Evolutionary conservation across 306 rosid species (phyloP), one percentile per base, ranked within the genome.

Genomic region (Vigna mungo): DNA sequence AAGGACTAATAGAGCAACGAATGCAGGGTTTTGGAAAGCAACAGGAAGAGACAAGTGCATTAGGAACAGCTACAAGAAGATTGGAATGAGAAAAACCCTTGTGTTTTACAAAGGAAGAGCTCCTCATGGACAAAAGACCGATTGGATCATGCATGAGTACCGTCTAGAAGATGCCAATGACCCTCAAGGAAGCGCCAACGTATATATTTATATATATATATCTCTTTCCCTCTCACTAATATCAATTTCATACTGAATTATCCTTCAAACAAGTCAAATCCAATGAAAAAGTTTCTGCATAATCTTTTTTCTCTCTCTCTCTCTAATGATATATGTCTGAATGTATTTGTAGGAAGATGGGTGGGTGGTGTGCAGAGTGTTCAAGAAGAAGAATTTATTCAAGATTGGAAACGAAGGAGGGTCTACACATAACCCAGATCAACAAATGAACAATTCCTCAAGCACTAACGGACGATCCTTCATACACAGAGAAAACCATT

Each of bases 121-220:
- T 55, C 97, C 98, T 25, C 98, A 92, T 25, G 98, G 98, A 49
- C 98, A 92, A 17, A 95, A 95, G 81, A 88, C 92, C 18, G 97
- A 95, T 41, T 95, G 98, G 98, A 95, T 95, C 78, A 95, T 95
- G 98, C 98, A 95, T 14, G 98, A 95, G 70, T 95, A 90, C 17
- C 93, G 98, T 17, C 94, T 95, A 1, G 98, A 95, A 80, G 98
- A 95, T 12, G 67, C 56, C 32, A 92, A 88, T 32, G 98, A 89
- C 53, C 83, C 91, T 59, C 82, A 82, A 14, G 54, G 18, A 66
- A 86, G 65, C 71, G 34, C 79, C 30, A 77, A 72, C 72, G 97
- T 25, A 25, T 25, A 25, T 92, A 82, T 25, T 79, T 32, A 20
- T 32, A 20, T 20, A 20, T 92, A 82, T 25, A 80, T 32, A 17